Conservation (phyloP, 176 grass and related monocot species). For the Oryza coarctata region DNA sequence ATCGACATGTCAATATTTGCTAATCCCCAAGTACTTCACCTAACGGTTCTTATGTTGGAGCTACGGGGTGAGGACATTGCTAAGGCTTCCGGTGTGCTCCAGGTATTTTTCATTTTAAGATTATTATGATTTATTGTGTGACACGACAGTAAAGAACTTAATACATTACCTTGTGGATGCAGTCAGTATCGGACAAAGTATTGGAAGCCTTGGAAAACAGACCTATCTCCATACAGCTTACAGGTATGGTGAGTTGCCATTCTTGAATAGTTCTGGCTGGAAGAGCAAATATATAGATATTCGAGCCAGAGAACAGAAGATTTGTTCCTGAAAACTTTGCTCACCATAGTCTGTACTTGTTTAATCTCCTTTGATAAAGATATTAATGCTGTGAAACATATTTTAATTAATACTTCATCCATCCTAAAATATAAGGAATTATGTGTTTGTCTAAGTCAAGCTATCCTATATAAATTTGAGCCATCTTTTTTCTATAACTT, state of each 20-base stretch:
- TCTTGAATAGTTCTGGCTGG: not conserved
- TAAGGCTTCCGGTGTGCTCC: constrained; percentile 70
- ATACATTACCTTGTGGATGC: constrained; percentile 33
- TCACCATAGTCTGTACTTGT: too few species aligned
- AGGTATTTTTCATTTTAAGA: constrained; percentile 45
- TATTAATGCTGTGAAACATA: not conserved
- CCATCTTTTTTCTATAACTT: too few species aligned
- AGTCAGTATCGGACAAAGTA: constrained; percentile 80
- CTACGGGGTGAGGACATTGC: constrained; percentile 82
- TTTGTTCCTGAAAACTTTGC: not conserved
- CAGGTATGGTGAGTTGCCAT: constrained; percentile 61
- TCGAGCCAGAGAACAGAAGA: not conserved
- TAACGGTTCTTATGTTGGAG: constrained; percentile 91
- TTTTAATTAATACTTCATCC: not conserved
- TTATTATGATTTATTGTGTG: not conserved
- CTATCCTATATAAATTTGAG: too few species aligned
- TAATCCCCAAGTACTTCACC: constrained; percentile 82
- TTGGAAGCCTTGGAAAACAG: constrained; percentile 73
- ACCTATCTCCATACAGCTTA: constrained; percentile 77
- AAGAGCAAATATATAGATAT: not conserved
- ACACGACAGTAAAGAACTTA: constrained; percentile 7
- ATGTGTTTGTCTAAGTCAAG: too few species aligned
- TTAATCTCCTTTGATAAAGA: too few species aligned
- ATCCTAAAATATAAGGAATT: too few species aligned
- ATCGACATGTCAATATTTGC: constrained; percentile 96